Conservation (phyloP, 352 stramenopile genomes). For the Pythium dissimile region DNA sequence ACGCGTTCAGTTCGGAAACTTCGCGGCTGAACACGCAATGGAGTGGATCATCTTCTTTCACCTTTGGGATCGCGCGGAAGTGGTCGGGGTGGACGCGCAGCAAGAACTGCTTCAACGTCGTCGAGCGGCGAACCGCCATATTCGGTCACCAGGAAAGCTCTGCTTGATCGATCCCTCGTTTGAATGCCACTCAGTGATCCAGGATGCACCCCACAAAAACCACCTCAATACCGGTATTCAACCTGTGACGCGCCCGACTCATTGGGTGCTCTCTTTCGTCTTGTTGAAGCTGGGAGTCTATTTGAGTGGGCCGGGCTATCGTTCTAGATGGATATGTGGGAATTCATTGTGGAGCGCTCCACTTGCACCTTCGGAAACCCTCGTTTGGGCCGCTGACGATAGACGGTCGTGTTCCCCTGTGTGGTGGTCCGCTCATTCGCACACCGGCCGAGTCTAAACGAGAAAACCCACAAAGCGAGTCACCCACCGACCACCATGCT, state of each 20-base stretch:
- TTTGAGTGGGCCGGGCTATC: neutral
- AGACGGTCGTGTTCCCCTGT: slow-evolving; percentile 23
- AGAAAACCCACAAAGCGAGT: slow-evolving; percentile 1
- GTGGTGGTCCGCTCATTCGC: slow-evolving; percentile 26
- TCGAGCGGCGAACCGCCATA: slow-evolving; percentile 21
- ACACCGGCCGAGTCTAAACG: slow-evolving; percentile 11
- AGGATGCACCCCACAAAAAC: neutral
- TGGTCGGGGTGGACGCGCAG: slow-evolving; percentile 68
- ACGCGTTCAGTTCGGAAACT: too few species aligned
- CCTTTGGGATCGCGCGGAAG: slow-evolving; percentile 49
- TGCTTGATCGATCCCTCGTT: neutral
- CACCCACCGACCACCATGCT: slow-evolving; percentile 17
- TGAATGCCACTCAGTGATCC: neutral
- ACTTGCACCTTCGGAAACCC: slow-evolving; percentile 26
- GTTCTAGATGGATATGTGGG: slow-evolving; percentile 11
- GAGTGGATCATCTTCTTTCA: too few species aligned
- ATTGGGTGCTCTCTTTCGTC: neutral
- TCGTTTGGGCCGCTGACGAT: slow-evolving; percentile 14
- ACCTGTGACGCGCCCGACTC: neutral
- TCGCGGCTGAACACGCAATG: too few species aligned
- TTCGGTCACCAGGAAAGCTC: too few species aligned
- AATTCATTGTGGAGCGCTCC: slow-evolving; percentile 4
- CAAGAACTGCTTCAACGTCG: slow-evolving; percentile 67
- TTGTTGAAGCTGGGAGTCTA: slow-evolving; percentile 12
- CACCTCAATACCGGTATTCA: neutral